Conservation (phyloP, 2,329 filamentous ascomycete genomes). For the Aspergillus brasiliensis region DNA sequence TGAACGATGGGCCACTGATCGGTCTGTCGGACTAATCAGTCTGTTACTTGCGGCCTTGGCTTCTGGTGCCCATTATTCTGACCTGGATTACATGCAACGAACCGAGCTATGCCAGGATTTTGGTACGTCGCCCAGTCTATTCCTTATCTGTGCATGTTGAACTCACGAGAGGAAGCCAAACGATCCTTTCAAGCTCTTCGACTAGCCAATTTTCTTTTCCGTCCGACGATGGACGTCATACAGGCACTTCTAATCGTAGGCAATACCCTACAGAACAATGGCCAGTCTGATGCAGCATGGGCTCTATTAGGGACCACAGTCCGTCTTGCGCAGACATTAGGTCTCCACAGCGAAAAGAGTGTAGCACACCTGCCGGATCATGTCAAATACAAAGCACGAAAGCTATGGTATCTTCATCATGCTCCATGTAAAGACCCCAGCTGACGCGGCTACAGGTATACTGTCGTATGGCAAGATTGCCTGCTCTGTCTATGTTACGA, state of each 20-base stretch:
- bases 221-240: conserved; percentile 57
- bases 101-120: conserved; percentile 29
- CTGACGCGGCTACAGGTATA: conserved; percentile 25
- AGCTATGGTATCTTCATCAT: conserved; percentile 24
- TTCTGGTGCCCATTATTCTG: conserved; percentile 35
- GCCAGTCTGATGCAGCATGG: conserved; percentile 37
- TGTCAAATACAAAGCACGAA: conserved; percentile 25
- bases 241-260: conserved; percentile 59
- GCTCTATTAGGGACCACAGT: conserved; percentile 34
- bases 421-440: too few species aligned
- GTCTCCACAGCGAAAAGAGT: conserved; percentile 42
- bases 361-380: conserved; percentile 27
- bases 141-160: too few species aligned
- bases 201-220: conserved; percentile 60
- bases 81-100: conserved; percentile 29
- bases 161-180: conserved; percentile 19
- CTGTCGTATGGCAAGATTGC: conserved; percentile 40
- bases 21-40: conserved; percentile 32
- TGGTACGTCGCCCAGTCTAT: conserved; percentile 22
- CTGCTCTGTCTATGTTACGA: conserved; percentile 38
- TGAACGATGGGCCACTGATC: conserved; percentile 27
- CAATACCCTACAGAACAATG: conserved; percentile 46
- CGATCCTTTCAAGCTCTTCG: conserved; percentile 53
- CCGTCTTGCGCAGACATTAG: conserved; percentile 36
- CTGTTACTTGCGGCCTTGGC: conserved; percentile 33